These are phyloP conservation scores for Mucor indicus DNA, from an alignment of 371 early-diverging fungal species.

Conservation along the genomic window DNA sequence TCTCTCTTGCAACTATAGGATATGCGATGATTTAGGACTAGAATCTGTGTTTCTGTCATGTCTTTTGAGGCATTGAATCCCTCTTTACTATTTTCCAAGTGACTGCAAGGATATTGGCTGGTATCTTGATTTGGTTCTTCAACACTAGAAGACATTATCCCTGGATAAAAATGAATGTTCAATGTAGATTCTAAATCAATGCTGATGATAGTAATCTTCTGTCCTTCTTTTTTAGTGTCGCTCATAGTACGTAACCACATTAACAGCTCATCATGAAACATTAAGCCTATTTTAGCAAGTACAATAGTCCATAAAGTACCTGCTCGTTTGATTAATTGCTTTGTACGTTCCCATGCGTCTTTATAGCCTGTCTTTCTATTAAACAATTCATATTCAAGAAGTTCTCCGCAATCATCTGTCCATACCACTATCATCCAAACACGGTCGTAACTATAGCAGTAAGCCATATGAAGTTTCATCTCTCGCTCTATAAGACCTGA, in stretches of 20 bases:
- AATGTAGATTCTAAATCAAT: constrained; percentile 41
- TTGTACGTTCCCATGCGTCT: constrained; percentile 36
- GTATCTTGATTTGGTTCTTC: constrained; percentile 1
- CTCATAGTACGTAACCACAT: constrained; percentile 10
- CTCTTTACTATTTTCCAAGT: too few species aligned
- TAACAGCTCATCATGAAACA: constrained; percentile 32
- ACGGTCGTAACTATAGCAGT: constrained; percentile 46
- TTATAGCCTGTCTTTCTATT: constrained; percentile 18
- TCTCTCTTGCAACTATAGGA: constrained; percentile 32
- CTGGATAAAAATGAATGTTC: constrained; percentile 25
- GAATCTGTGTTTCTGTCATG: constrained; percentile 25
- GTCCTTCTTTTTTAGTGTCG: not conserved
- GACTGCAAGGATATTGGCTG: constrained; percentile 3
- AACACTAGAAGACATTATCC: too few species aligned
- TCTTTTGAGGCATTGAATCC: too few species aligned
- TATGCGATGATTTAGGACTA: constrained; percentile 42
- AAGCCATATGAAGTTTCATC: constrained; percentile 38
- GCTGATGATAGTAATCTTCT: constrained; percentile 27
- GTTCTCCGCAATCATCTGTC: constrained; percentile 44
- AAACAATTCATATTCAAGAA: constrained; percentile 27
- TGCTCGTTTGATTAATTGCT: constrained; percentile 18
- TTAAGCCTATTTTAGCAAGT: constrained; percentile 38
- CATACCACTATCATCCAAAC: constrained; percentile 46
- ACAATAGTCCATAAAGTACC: constrained; percentile 23
- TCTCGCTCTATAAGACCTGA: constrained; percentile 13